phyloP scores from a whole-genome alignment of 2,329 filamentous ascomycete species.

The Tolypocladium album region DNA sequence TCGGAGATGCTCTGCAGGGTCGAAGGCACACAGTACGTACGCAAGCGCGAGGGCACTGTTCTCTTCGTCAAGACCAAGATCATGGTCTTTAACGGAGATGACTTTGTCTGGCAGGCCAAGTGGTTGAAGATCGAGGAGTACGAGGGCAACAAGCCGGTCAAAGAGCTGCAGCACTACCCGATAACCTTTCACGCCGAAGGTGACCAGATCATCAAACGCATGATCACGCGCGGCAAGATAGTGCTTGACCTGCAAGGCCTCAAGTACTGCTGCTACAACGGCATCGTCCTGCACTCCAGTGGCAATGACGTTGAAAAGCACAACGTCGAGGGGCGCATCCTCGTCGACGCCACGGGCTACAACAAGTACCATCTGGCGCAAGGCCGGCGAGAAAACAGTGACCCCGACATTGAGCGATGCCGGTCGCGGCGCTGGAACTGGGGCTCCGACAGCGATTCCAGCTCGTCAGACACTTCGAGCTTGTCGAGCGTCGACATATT shows the following conservation, averaged over 20 bases:
- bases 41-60: background rate
- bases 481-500: background rate
- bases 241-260: constrained; percentile 31
- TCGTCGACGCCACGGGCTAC: constrained; percentile 30
- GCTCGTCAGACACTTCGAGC: background rate
- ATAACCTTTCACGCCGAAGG: constrained; percentile 19
- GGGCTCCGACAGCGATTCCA: background rate
- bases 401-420: constrained; percentile 16
- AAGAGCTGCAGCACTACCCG: constrained; percentile 27
- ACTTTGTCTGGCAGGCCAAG: constrained; percentile 28
- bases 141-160: constrained; percentile 27
- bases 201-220: constrained; percentile 15
- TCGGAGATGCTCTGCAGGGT: constrained; percentile 31
- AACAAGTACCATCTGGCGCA: constrained; percentile 27
- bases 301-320: constrained; percentile 13
- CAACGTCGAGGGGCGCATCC: constrained; percentile 28
- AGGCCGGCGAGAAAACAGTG: constrained; percentile 23
- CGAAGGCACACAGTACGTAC: constrained; percentile 18
- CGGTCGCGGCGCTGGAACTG: background rate
- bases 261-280: constrained; percentile 28
- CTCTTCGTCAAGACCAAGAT: constrained; percentile 20
- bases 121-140: constrained; percentile 20
- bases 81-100: constrained; percentile 27
- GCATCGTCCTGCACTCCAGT: constrained; percentile 21
- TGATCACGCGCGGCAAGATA: constrained; percentile 24